Percentiles rank a stretch among this genome's conserved stretches.
Conservation (phyloP, 2,329 filamentous ascomycete species). For the Didymella segeticola region DNA sequence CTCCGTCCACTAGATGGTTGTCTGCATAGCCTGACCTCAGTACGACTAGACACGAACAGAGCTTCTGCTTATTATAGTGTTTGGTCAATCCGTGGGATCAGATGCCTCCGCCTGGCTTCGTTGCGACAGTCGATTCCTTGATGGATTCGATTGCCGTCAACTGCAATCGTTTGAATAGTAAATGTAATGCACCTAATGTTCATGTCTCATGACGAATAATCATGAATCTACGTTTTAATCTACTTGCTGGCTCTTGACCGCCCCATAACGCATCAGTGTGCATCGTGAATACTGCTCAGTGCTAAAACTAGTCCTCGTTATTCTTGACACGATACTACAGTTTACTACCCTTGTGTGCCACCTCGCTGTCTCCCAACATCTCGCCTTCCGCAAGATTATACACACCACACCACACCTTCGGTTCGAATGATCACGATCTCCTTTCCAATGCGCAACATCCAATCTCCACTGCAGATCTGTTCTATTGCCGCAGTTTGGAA, state of each 20-base stretch:
- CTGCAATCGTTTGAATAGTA: background rate
- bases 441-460: too few species aligned
- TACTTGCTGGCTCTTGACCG: background rate
- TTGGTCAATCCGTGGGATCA: background rate
- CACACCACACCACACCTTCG: too few species aligned
- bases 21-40: background rate
- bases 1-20: conserved; percentile 9
- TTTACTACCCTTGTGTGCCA: too few species aligned
- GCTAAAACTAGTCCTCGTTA: too few species aligned
- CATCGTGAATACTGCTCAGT: background rate
- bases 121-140: background rate
- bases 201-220: background rate
- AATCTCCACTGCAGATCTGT: background rate
- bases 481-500: background rate
- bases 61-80: background rate
- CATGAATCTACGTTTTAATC: background rate
- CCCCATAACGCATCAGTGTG: too few species aligned
- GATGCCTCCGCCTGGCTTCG: background rate
- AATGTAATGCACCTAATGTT: background rate
- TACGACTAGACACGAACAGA: background rate
- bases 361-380: too few species aligned
- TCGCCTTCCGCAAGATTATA: too few species aligned
- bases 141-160: background rate
- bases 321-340: too few species aligned
- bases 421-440: too few species aligned